Evolutionary conservation across 768 basidiomycete genomes (phyloP), one percentile per base, ranked within the genome.

Genomic region (Rhizopogon vesiculosus): DNA sequence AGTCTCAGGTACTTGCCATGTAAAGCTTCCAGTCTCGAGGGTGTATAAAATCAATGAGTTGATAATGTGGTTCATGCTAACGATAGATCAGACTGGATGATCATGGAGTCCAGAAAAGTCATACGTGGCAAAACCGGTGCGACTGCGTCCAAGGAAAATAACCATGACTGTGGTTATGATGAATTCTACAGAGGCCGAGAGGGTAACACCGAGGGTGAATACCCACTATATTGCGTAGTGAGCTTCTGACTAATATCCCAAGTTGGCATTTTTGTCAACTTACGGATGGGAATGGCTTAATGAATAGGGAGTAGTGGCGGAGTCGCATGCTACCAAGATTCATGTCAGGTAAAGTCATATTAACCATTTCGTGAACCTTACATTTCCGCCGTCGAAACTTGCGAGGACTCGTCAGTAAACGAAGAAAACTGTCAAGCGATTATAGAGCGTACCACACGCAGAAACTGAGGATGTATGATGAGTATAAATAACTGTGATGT

Each of bases 1-100:
- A 2, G 16, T 39, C 35, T 1, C 1, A 22, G 22, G 13, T 7
- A 29, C 54, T 59, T 54, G 74, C 76, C 74, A 75, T 25, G 82
- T 82, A 18, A 82, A 43, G 3, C 74, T 64, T 41, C 81, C 82
- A 15, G 76, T 80, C 60, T 83, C 82, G 33, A 83, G 70, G 0
- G 80, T 76, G 55, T 83, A 82, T 1, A 79, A 57, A 50, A 82
- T 78, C 58, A 82, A 61, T 0, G 69, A 65, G 55, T 82, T 81
- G 44, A 83, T 70, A 38, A 82, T 61, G 33, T 75, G 72, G 51
- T 78, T 78, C 66, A 83, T 67, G 56, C 80, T 81, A 50, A 13
- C 12, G 2, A 6, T 33, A 13, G 1, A 0, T 52, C 29, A 13
- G 7, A 22, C 60, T 0, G 31, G 57, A 44, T 18, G 41, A 8